phyloP scores from a whole-genome alignment of 768 basidiomycete genomes.

The Kwoniella dendrophila region DNA sequence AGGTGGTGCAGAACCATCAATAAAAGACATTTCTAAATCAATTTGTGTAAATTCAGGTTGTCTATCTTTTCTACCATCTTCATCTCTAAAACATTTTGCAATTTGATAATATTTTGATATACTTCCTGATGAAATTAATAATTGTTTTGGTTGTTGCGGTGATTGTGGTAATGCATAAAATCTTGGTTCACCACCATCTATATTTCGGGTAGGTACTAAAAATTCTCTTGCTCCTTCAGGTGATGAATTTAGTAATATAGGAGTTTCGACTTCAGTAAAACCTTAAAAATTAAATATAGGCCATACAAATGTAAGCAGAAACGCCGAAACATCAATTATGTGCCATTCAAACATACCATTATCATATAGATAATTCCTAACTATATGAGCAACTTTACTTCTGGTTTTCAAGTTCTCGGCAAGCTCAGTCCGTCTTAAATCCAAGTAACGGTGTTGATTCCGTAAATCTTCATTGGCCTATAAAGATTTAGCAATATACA shows the following conservation, averaged over 20 bases:
- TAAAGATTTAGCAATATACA: neutral
- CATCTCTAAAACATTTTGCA: conserved; percentile 92
- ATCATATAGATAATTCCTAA: conserved; percentile 72
- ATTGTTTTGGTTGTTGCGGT: conserved; percentile 93
- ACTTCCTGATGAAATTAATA: conserved; percentile 84
- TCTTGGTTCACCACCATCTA: conserved; percentile 29
- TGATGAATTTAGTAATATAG: conserved; percentile 83
- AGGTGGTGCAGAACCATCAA: conserved; percentile 69
- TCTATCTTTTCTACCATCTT: conserved; percentile 89
- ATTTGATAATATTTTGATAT: conserved; percentile 91
- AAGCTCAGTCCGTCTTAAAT: conserved; percentile 75
- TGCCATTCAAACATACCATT: conserved; percentile 62
- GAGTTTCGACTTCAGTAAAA: conserved; percentile 92
- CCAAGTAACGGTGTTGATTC: conserved; percentile 81
- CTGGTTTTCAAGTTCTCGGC: conserved; percentile 78
- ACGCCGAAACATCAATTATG: neutral
- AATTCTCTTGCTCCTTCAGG: conserved; percentile 95
- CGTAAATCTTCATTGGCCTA: conserved; percentile 86
- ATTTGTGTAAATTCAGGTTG: conserved; percentile 98
- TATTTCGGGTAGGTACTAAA: conserved; percentile 74
- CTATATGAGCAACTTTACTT: conserved; percentile 75
- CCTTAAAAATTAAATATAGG: conserved; percentile 59
- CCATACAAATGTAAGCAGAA: neutral
- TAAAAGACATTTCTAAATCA: conserved; percentile 94
- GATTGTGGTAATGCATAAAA: conserved; percentile 94